Evolutionary conservation across 1,139 yeast genomes (phyloP).

Genomic region (Eremothecium cymbalariae): DNA sequence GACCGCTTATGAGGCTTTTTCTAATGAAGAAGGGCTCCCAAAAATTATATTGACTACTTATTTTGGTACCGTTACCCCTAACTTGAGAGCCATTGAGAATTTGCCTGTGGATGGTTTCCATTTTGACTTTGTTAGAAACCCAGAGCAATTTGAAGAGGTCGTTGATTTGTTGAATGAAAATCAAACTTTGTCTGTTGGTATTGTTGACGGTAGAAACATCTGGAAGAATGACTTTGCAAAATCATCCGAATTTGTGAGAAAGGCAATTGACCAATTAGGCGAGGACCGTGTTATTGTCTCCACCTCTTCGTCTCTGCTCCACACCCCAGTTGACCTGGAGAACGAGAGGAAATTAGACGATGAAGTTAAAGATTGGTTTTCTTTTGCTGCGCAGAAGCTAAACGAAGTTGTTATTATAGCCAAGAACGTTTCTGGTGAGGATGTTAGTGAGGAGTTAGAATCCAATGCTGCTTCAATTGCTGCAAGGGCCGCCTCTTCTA

Average conservation of each 20-base stretch:
- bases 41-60: slow-evolving; percentile 79
- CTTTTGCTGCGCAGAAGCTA: slow-evolving; percentile 95
- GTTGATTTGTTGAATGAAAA: slow-evolving; percentile 52
- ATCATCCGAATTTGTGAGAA: slow-evolving; percentile 72
- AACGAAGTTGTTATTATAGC: slow-evolving; percentile 85
- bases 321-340: slow-evolving; percentile 94
- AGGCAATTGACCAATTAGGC: slow-evolving; percentile 80
- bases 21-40: slow-evolving; percentile 56
- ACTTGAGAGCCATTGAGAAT: slow-evolving; percentile 77
- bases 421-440: slow-evolving; percentile 76
- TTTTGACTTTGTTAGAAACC: slow-evolving; percentile 92
- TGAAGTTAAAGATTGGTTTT: slow-evolving; percentile 94
- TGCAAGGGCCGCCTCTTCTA: slow-evolving; percentile 77
- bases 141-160: slow-evolving; percentile 90
- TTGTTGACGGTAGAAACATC: slow-evolving; percentile 97
- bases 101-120: slow-evolving; percentile 94
- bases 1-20: slow-evolving; percentile 54
- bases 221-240: slow-evolving; percentile 94
- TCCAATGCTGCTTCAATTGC: slow-evolving; percentile 83
- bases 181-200: slow-evolving; percentile 89
- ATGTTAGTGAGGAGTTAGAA: slow-evolving; percentile 58
- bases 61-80: slow-evolving; percentile 98
- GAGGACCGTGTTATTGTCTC: slow-evolving; percentile 83
- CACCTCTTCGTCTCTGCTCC: slow-evolving; percentile 93
- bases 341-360: slow-evolving; percentile 86